A percentile compares a stretch with the other conserved stretches of the same genome.
Evolutionary conservation across 768 basidiomycete genomes (phyloP).

Genomic region (Suillus ampliporus): DNA sequence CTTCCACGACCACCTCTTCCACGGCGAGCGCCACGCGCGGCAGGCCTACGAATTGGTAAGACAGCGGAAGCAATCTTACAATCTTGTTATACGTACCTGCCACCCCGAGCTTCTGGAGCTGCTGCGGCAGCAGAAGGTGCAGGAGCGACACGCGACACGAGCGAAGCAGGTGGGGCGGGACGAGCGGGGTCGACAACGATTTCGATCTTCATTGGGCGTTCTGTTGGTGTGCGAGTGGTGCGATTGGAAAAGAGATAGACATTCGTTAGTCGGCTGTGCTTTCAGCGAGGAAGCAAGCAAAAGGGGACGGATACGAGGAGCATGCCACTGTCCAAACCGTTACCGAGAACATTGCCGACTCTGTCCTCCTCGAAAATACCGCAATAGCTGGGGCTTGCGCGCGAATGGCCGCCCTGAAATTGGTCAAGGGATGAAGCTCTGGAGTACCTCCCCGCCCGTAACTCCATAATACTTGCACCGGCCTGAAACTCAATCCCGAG

Average conservation of each 20-base stretch:
- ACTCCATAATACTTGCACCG: constrained; percentile 40
- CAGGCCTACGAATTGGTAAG: constrained; percentile 31
- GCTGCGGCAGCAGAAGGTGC: constrained; percentile 51
- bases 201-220: constrained; percentile 98
- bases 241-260: constrained; percentile 37
- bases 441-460: constrained; percentile 30
- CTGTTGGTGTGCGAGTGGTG: constrained; percentile 51
- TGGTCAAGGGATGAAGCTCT: constrained; percentile 40
- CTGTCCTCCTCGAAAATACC: constrained; percentile 30
- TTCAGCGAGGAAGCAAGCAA: constrained; percentile 41
- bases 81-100: constrained; percentile 39
- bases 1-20: constrained; percentile 49
- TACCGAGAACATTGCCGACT: constrained; percentile 31
- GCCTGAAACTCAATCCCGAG: constrained; percentile 37
- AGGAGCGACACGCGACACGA: constrained; percentile 88
- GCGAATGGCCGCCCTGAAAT: constrained; percentile 36
- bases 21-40: constrained; percentile 51
- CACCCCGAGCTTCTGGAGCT: constrained; percentile 31
- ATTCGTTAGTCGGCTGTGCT: constrained; percentile 39
- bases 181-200: constrained; percentile 89
- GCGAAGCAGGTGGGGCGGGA: constrained; percentile 60
- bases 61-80: constrained; percentile 3
- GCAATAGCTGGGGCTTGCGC: constrained; percentile 29
- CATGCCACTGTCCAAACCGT: constrained; percentile 31
- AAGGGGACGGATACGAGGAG: constrained; percentile 51